phyloP scores from a whole-genome alignment of 345 rosid genomes.

The Aquilaria malaccensis region DNA sequence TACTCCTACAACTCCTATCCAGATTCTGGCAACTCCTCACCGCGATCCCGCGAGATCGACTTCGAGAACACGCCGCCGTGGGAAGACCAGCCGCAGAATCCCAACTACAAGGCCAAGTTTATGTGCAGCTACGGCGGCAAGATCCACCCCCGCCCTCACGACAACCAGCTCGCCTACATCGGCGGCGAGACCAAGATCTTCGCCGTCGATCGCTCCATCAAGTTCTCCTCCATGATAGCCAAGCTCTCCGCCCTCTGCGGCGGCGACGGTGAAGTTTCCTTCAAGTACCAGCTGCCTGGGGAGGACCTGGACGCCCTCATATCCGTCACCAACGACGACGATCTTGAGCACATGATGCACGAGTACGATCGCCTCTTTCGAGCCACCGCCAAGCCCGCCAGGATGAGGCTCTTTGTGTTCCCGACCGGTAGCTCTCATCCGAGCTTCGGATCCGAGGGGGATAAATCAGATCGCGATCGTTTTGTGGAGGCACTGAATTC shows the following conservation, averaged over 20 bases:
- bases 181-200: conserved; percentile 92
- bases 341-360: conserved; percentile 90
- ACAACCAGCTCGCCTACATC: conserved; percentile 76
- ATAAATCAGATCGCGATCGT: conserved; percentile 64
- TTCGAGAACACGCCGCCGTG: conserved; percentile 72
- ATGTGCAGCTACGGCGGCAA: conserved; percentile 93
- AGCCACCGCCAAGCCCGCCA: conserved; percentile 61
- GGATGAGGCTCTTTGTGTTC: conserved; percentile 82
- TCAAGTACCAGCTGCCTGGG: conserved; percentile 92
- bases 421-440: conserved; percentile 29
- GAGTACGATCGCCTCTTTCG: conserved; percentile 84
- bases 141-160: conserved; percentile 94
- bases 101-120: conserved; percentile 57
- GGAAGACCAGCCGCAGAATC: conserved; percentile 54
- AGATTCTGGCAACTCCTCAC: conserved; percentile 86
- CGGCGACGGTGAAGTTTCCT: conserved; percentile 44
- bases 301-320: conserved; percentile 95
- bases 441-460: conserved; percentile 47
- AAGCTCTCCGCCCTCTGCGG: conserved; percentile 57
- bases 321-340: conserved; percentile 89
- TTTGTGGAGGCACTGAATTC: conserved; percentile 74
- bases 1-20: conserved; percentile 63
- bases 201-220: conserved; percentile 62
- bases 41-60: conserved; percentile 92
- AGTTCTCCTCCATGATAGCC: conserved; percentile 48